Evolutionary conservation across 257 asterid genomes (phyloP).

Genomic region (Nicotiana benthamiana): DNA sequence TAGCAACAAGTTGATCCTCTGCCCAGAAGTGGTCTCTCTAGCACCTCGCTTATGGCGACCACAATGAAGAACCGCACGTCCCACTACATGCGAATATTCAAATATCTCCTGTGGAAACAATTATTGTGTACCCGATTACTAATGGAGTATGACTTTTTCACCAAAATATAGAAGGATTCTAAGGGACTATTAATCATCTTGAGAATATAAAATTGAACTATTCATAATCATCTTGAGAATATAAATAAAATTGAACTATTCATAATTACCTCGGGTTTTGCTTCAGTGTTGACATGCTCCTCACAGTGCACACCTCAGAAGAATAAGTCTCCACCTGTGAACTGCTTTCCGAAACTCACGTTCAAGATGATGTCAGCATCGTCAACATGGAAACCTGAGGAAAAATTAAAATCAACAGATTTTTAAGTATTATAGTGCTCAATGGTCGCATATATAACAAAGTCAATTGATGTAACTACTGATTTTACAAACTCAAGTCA

Average conservation of each 20-base stretch:
- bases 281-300: constrained; percentile 81
- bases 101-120: constrained; percentile 43
- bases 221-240: constrained; percentile 34
- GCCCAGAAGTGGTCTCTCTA: constrained; percentile 81
- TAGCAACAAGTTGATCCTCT: constrained; percentile 61
- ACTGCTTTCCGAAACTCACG: constrained; percentile 85
- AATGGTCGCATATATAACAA: no score
- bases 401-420: no score
- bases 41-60: constrained; percentile 99
- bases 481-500: constrained; percentile 30
- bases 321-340: constrained; percentile 82
- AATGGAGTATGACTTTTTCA: neutral
- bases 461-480: no score
- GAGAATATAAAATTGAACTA: neutral
- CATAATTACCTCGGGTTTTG: constrained; percentile 55
- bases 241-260: no score
- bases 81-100: constrained; percentile 68
- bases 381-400: constrained; percentile 86
- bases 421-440: no score
- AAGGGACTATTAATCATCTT: neutral
- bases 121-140: neutral
- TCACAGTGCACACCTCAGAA: constrained; percentile 91
- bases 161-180: neutral
- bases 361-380: constrained; percentile 93
- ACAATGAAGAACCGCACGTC: constrained; percentile 81